Evolutionary conservation across 768 basidiomycete genomes (phyloP), one percentile per base, ranked within the genome.

Genomic region (Boletus rex-veris): DNA sequence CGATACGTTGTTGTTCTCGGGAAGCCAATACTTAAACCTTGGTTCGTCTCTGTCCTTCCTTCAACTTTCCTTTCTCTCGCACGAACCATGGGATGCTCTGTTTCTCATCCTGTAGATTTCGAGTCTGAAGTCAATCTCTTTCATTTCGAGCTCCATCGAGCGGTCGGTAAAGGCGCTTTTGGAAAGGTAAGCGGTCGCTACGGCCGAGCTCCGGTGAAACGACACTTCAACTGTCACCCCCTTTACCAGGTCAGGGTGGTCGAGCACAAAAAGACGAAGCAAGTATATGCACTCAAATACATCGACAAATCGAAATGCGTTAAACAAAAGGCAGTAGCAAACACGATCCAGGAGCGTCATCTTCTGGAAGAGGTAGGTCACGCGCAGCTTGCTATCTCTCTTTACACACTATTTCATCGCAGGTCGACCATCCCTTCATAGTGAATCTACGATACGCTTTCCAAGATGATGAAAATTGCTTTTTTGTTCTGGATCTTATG

Each of bases 401-500:
- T 51, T 44, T 48, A 54, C 35, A 15, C 30, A 8, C 38, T 9
- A 3, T 40, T 31, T 50, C 16, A 26, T 55, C 36, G 30, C 60
- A 91, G 88, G 85, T 97, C 59, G 89, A 94, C 69, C 90, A 94
- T 64, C 84, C 91, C 19, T 95, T 92, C 67, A 74, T 95, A 43
- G 90, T 92, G 56, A 95, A 95, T 71, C 70, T 96, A 61, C 86
- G 92, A 36, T 97, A 95, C 67, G 95, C 95, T 6, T 98, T 98
- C 70, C 95, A 98, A 69, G 95, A 98, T 66, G 95, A 97, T 62
- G 86, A 90, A 60, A 96, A 97, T 69, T 96, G 96, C 64, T 98
- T 98, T 78, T 97, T 98, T 73, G 94, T 98, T 7, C 76, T 98
- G 52, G 96, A 98, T 70, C 80, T 98, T 45, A 97, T 97, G 94